Evolutionary conservation across 495 filamentous ascomycete genomes (phyloP).

Genomic region (Neurospora africana): DNA sequence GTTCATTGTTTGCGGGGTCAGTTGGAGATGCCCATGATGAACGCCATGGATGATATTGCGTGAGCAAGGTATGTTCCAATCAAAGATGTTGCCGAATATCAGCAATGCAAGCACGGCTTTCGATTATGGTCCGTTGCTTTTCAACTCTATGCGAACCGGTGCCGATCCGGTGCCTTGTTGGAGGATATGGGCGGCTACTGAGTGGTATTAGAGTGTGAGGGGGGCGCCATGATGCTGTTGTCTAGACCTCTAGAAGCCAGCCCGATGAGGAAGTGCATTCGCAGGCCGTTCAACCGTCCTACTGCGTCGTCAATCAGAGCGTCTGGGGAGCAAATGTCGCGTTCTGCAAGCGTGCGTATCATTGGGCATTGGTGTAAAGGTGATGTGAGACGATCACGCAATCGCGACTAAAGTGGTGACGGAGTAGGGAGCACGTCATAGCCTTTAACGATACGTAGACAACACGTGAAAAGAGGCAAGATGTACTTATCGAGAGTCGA

Average conservation of each 20-base stretch:
- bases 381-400: conserved; percentile 20
- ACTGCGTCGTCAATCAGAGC: background rate
- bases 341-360: background rate
- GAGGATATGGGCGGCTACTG: background rate
- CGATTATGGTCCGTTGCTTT: background rate
- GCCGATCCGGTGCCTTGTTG: background rate
- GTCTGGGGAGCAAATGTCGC: background rate
- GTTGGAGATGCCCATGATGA: conserved; percentile 4
- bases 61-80: conserved; percentile 6
- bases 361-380: background rate
- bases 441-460: background rate
- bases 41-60: conserved; percentile 16
- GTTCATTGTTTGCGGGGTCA: conserved; percentile 4
- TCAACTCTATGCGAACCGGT: background rate
- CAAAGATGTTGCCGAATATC: background rate
- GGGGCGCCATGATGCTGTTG: background rate
- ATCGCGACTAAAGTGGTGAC: conserved; percentile 8
- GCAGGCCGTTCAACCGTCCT: background rate
- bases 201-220: background rate
- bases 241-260: background rate
- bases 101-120: background rate
- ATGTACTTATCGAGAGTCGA: background rate
- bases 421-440: conserved; percentile 2
- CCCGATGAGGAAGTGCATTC: background rate
- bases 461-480: background rate